A percentile compares a stretch with the other conserved stretches of the same genome.
Evolutionary conservation across 1,284 basidiomycete genomes (phyloP).

Genomic region (Boletus semigastroideus): DNA sequence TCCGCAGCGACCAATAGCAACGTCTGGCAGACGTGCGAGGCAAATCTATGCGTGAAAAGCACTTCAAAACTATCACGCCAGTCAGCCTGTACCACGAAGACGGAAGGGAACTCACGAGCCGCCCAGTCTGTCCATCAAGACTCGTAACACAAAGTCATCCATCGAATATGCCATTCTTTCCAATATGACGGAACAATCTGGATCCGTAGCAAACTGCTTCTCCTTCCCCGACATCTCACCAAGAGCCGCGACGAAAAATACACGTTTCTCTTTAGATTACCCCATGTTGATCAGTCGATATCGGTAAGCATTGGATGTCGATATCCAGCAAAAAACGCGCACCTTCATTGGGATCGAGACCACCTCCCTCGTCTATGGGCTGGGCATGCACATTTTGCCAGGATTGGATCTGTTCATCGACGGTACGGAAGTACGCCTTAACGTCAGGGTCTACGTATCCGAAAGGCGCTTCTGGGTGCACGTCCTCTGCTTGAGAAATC

Average conservation of each 20-base stretch:
- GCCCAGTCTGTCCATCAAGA: slow-evolving; percentile 80
- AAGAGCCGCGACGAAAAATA: slow-evolving; percentile 84
- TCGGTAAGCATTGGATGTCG: background rate
- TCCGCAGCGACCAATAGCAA: slow-evolving; percentile 72
- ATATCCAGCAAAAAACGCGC: slow-evolving; percentile 1
- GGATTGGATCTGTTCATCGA: slow-evolving; percentile 81
- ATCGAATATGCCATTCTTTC: slow-evolving; percentile 89
- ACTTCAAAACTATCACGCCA: slow-evolving; percentile 53
- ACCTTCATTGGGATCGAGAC: slow-evolving; percentile 77
- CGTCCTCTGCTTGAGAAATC: slow-evolving; percentile 47
- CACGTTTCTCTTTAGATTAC: slow-evolving; percentile 60
- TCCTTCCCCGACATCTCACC: slow-evolving; percentile 85
- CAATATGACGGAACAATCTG: slow-evolving; percentile 84
- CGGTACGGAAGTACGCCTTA: slow-evolving; percentile 88
- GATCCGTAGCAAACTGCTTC: slow-evolving; percentile 86
- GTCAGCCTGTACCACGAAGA: slow-evolving; percentile 4
- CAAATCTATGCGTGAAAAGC: slow-evolving; percentile 80
- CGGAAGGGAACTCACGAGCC: slow-evolving; percentile 68
- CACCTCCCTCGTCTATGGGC: slow-evolving; percentile 44
- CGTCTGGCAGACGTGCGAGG: slow-evolving; percentile 92
- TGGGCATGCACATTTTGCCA: slow-evolving; percentile 64
- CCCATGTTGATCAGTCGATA: slow-evolving; percentile 1
- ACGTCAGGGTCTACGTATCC: slow-evolving; percentile 85
- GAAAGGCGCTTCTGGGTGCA: slow-evolving; percentile 76
- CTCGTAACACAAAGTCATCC: slow-evolving; percentile 89